Base-by-base conservation (phyloP, 306 rosid species). In the Ceratonia siliqua region DNA sequence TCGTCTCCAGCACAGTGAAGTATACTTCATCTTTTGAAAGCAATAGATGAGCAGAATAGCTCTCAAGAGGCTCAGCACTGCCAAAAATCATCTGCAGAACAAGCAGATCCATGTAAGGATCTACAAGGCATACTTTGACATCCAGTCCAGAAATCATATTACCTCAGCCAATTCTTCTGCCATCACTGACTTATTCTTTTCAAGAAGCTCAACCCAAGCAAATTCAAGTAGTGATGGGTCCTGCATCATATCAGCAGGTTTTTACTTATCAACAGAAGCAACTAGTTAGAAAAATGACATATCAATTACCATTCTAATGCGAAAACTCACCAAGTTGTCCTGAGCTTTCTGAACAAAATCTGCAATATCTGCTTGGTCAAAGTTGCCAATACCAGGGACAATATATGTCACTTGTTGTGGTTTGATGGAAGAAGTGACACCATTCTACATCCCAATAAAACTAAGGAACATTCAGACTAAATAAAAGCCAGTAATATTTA, bases 141-240 rank as follows among this genome's bases (percentile, higher is more conserved):
- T 82, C 49, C 39, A 74, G 64, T 78, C 62, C 43, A 74, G 56
- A 70, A 49, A 78, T 25, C 56, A 66, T 8, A 20, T 38, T 82
- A 95, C 99, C 98, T 92, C 90, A 21, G 99, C 92, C 81, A 92
- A 77, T 83, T 92, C 98, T 76, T 90, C 97, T 45, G 88, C 80
- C 18, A 91, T 90, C 79, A 92, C 92, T 14, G 89, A 73, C 81
- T 87, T 89, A 77, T 95, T 89, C 81, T 90, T 84, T 74, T 92
- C 99, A 17, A 90, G 87, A 78, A 95, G 96, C 79, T 95, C 99
- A 85, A 79, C 82, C 99, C 99, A 95, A 83, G 99, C 98, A 74
- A 90, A 92, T 78, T 90, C 99, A 75, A 95, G 92, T 28, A 95
- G 81, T 17, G 93, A 71, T 6, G 83, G 86, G 81, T 95, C 99